These are phyloP conservation scores for Daldinia decipiens DNA, from an alignment of 495 filamentous ascomycete genomes.

Conservation along the genomic window DNA sequence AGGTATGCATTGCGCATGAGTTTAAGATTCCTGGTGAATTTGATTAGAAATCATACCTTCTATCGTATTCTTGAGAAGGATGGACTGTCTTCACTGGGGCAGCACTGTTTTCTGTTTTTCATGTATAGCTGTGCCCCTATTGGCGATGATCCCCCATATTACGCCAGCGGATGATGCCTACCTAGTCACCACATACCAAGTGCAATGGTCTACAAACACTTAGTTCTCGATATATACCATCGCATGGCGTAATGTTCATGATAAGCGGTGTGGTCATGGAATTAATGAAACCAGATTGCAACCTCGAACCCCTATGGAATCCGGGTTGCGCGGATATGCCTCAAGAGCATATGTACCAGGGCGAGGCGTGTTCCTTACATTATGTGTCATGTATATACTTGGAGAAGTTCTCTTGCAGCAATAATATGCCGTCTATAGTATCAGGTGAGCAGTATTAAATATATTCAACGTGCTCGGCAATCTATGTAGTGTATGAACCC, in stretches of 20 bases:
- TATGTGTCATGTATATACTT: neutral
- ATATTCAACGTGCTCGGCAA: neutral
- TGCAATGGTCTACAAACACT: neutral
- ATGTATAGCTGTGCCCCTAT: neutral
- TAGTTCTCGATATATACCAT: neutral
- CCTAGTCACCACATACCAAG: neutral
- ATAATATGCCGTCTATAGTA: too few relatives aligned
- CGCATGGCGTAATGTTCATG: neutral
- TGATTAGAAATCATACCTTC: neutral
- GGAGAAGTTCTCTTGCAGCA: neutral
- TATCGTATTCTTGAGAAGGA: neutral
- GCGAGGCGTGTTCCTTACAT: neutral
- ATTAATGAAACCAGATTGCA: neutral
- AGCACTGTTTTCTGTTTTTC: slow-evolving; percentile 4
- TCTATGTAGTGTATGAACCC: neutral
- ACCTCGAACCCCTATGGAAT: neutral
- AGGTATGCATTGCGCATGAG: neutral
- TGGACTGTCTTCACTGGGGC: neutral
- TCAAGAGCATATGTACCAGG: neutral
- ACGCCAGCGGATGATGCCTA: neutral
- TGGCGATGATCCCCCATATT: slow-evolving; percentile 1
- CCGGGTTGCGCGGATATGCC: neutral
- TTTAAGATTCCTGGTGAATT: slow-evolving; percentile 3
- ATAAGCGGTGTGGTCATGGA: neutral
- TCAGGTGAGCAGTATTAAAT: neutral